A percentile compares a stretch with the other conserved stretches of the same genome.
Evolutionary conservation across 257 asterid species (phyloP).

Genomic region (Solanum tarijense): DNA sequence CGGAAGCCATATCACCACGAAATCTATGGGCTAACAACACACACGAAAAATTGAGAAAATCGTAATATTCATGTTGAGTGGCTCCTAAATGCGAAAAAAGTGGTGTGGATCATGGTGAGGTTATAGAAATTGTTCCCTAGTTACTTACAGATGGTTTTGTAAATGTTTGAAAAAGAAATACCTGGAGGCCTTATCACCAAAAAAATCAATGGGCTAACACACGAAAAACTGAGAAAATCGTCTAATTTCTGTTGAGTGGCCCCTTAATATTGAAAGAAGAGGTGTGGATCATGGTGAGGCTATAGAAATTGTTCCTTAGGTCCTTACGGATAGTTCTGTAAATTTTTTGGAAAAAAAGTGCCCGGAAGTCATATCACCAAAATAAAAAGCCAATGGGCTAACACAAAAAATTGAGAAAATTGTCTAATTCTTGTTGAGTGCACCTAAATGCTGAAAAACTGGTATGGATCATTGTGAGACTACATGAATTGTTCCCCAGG

Average conservation of each 20-base stretch:
- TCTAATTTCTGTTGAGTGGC: not conserved
- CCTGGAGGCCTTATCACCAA: not conserved
- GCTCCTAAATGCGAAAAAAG: no score
- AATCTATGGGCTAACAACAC: not conserved
- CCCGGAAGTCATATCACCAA: not conserved
- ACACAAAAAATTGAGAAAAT: not conserved
- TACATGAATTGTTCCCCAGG: not conserved
- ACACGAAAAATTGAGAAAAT: not conserved
- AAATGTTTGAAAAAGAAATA: no score
- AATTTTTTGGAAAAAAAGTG: not conserved
- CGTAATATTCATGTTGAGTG: not conserved
- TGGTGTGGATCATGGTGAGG: no score
- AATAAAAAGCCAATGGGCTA: no score
- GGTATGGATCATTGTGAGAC: not conserved
- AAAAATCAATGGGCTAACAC: not conserved
- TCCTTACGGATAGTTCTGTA: not conserved
- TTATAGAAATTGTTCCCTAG: no score
- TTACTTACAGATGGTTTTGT: no score
- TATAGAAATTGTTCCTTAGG: not conserved
- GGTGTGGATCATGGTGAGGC: not conserved
- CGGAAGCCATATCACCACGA: not conserved
- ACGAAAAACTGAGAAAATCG: no score
- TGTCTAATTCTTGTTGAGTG: not conserved
- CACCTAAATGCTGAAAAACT: not conserved
- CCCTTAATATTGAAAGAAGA: not conserved